These are phyloP conservation scores for Backusella tuberculispora DNA, from an alignment of 192 early-diverging fungal genomes.

Conservation along the genomic window DNA sequence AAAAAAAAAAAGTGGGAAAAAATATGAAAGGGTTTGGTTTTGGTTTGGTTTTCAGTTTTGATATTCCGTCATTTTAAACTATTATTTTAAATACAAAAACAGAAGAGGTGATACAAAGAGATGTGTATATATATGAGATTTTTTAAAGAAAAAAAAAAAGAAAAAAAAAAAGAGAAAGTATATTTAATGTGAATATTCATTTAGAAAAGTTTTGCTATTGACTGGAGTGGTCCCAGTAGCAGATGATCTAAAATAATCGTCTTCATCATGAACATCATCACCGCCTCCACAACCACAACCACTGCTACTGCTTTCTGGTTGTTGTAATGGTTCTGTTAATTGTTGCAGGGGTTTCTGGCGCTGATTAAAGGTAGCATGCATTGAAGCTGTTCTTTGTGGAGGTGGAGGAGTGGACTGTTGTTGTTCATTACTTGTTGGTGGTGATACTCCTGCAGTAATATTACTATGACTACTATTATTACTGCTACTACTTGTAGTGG, in stretches of 20 bases:
- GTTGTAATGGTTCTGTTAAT: no score
- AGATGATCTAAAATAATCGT: slow-evolving; percentile 12
- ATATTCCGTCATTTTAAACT: background rate
- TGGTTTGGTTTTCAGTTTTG: background rate
- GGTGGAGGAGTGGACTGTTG: background rate
- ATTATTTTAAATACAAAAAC: background rate
- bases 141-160: no score
- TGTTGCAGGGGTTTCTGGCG: background rate
- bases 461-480: slow-evolving; percentile 11
- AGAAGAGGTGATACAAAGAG: slow-evolving; percentile 8
- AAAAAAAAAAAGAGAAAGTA: background rate
- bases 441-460: background rate
- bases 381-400: slow-evolving; percentile 23
- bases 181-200: slow-evolving; percentile 13
- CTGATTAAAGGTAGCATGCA: slow-evolving; percentile 12
- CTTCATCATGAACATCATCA: background rate
- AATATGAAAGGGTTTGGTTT: no score
- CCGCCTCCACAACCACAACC: no score
- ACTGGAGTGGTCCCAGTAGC: background rate
- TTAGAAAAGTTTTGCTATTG: slow-evolving; percentile 20
- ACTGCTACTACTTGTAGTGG: background rate
- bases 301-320: background rate
- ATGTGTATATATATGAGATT: background rate
- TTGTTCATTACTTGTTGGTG: background rate
- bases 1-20: slow-evolving; percentile 16